Evolutionary conservation across 2,329 filamentous ascomycete genomes (phyloP).

Genomic region (Biscogniauxia mediterranea): DNA sequence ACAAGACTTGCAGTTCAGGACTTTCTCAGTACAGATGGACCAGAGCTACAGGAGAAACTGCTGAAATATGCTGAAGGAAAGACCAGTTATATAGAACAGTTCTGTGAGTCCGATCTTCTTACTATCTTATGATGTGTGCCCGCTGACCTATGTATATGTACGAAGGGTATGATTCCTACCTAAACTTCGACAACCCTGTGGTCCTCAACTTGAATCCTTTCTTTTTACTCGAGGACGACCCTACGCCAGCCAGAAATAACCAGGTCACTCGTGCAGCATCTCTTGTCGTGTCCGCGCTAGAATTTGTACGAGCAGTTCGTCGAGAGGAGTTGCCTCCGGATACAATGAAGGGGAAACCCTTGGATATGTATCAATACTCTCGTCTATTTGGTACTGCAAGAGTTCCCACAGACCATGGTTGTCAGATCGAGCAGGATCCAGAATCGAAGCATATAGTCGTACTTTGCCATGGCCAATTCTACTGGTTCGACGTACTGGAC

Average conservation of each 20-base stretch:
- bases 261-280: conserved; percentile 94
- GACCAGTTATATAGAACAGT: conserved; percentile 97
- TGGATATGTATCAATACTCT: conserved; percentile 99
- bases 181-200: conserved; percentile 97
- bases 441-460: conserved; percentile 92
- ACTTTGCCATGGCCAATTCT: conserved; percentile 91
- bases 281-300: conserved; percentile 82
- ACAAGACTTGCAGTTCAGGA: conserved; percentile 77
- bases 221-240: conserved; percentile 95
- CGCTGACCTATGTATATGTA: conserved; percentile 18
- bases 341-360: conserved; percentile 74
- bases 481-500: conserved; percentile 98
- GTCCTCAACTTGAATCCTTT: conserved; percentile 97
- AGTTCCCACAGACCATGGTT: conserved; percentile 90
- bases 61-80: conserved; percentile 88
- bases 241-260: conserved; percentile 92
- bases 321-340: conserved; percentile 92
- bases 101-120: conserved; percentile 64
- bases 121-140: background rate
- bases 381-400: conserved; percentile 91
- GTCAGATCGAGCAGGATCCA: conserved; percentile 92
- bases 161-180: conserved; percentile 94
- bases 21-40: conserved; percentile 78
- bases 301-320: conserved; percentile 89
- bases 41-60: conserved; percentile 80